Conservation (phyloP, 768 basidiomycete genomes). For the Boletus rufocinnamomeus region DNA sequence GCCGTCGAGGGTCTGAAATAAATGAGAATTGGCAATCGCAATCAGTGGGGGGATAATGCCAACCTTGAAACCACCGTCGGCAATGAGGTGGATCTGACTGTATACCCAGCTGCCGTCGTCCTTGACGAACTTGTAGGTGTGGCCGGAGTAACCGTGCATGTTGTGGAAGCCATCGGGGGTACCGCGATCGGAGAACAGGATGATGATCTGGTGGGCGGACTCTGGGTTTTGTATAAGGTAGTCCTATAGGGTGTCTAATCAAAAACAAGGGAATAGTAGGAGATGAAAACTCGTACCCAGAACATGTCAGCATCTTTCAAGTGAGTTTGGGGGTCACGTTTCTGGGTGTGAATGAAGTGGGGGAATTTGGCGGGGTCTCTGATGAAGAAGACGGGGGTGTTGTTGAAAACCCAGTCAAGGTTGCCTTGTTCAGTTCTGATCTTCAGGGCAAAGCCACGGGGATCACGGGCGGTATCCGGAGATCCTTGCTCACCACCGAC, state of each 20-base stretch:
- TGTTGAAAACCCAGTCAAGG: constrained; percentile 91
- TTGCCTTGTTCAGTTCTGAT: constrained; percentile 90
- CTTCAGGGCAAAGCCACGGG: constrained; percentile 90
- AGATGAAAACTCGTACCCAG: constrained; percentile 51
- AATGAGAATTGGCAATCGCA: neutral
- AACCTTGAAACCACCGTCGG: constrained; percentile 83
- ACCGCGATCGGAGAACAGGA: constrained; percentile 92
- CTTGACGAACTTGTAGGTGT: constrained; percentile 89
- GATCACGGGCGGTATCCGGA: constrained; percentile 91
- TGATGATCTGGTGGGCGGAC: constrained; percentile 86
- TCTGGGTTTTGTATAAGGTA: constrained; percentile 88
- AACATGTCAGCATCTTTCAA: constrained; percentile 85
- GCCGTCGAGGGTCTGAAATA: constrained; percentile 63
- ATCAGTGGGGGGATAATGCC: neutral
- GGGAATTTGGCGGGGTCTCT: constrained; percentile 87
- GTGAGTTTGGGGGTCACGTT: constrained; percentile 90
- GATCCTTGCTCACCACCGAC: constrained; percentile 89
- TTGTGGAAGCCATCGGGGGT: constrained; percentile 89
- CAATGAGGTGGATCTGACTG: constrained; percentile 80
- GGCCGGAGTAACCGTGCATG: constrained; percentile 92
- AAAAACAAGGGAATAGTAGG: neutral
- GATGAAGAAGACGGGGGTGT: constrained; percentile 91
- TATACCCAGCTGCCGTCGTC: constrained; percentile 83
- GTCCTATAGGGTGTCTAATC: constrained; percentile 53
- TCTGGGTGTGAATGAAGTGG: constrained; percentile 93